These are phyloP conservation scores for Pestalotiopsis sp. DNA, from an alignment of 2,329 filamentous ascomycete genomes.

Conservation along the genomic window DNA sequence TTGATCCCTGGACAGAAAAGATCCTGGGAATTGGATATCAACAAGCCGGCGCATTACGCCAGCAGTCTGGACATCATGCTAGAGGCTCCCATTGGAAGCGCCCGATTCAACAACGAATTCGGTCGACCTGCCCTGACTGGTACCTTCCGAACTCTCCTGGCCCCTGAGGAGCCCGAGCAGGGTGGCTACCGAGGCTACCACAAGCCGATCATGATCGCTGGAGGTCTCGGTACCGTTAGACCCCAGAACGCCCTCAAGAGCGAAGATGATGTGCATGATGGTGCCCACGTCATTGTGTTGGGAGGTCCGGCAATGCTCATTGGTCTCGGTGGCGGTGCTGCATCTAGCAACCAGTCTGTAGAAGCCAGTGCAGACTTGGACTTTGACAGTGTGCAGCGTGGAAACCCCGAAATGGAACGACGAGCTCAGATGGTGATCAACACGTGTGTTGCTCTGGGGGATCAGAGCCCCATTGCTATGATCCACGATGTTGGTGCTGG, in stretches of 20 bases:
- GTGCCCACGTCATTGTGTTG: constrained; percentile 83
- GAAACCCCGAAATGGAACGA: constrained; percentile 94
- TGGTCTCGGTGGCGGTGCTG: constrained; percentile 91
- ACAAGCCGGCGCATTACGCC: constrained; percentile 88
- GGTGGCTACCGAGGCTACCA: constrained; percentile 79
- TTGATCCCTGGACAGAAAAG: constrained; percentile 80
- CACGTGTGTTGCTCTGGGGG: constrained; percentile 81
- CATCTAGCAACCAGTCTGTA: constrained; percentile 85
- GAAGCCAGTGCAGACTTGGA: constrained; percentile 91
- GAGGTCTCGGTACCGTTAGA: constrained; percentile 88
- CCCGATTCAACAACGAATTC: constrained; percentile 95
- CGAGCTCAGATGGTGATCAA: constrained; percentile 98
- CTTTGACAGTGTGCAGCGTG: constrained; percentile 95
- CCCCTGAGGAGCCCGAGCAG: constrained; percentile 56
- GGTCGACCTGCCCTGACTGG: constrained; percentile 86
- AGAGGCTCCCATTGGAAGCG: constrained; percentile 92
- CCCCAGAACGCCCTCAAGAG: constrained; percentile 91
- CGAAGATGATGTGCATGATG: constrained; percentile 75
- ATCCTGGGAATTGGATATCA: constrained; percentile 91
- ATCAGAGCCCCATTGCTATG: constrained; percentile 88
- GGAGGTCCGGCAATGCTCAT: constrained; percentile 98
- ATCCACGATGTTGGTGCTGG: constrained; percentile 98
- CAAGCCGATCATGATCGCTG: constrained; percentile 87
- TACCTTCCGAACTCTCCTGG: constrained; percentile 88
- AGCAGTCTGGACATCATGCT: constrained; percentile 97